Conservation (phyloP, 176 grass and related monocot species). For the Aechmea fasciata region DNA sequence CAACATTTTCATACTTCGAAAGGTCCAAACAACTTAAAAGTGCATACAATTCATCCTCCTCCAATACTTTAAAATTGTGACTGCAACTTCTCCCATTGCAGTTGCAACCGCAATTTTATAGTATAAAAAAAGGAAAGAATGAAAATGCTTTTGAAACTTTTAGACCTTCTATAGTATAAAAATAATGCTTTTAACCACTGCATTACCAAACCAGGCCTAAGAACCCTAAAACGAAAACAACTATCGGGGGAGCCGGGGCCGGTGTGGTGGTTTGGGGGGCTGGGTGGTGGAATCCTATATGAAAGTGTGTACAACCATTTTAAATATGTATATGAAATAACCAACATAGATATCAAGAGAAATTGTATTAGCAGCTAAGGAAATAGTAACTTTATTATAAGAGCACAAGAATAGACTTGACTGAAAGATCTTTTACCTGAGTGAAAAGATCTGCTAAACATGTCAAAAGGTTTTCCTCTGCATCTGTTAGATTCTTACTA, state of each 20-base stretch:
- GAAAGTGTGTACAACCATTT: neutral
- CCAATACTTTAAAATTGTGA: too few species aligned
- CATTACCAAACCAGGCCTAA: neutral
- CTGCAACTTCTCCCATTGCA: too few species aligned
- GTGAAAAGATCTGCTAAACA: slow-evolving; percentile 94
- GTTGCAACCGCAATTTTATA: too few species aligned
- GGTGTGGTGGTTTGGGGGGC: too few species aligned
- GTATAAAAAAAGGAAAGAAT: too few species aligned
- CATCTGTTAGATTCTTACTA: slow-evolving; percentile 59
- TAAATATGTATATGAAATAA: neutral
- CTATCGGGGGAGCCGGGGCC: too few species aligned
- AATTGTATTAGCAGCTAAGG: neutral
- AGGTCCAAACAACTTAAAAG: too few species aligned
- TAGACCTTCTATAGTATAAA: too few species aligned
- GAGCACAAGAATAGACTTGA: neutral
- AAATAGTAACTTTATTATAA: neutral
- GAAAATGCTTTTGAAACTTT: too few species aligned
- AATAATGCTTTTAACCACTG: too few species aligned
- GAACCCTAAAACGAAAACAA: neutral
- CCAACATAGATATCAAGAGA: neutral
- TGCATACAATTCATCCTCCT: too few species aligned
- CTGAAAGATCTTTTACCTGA: slow-evolving; percentile 46
- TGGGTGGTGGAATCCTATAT: neutral
- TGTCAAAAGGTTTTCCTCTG: slow-evolving; percentile 84
- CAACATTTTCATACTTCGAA: too few species aligned